Base-by-base conservation (phyloP, 1,284 basidiomycete genomes). In the Cutaneotrichosporon spelunceum region DNA sequence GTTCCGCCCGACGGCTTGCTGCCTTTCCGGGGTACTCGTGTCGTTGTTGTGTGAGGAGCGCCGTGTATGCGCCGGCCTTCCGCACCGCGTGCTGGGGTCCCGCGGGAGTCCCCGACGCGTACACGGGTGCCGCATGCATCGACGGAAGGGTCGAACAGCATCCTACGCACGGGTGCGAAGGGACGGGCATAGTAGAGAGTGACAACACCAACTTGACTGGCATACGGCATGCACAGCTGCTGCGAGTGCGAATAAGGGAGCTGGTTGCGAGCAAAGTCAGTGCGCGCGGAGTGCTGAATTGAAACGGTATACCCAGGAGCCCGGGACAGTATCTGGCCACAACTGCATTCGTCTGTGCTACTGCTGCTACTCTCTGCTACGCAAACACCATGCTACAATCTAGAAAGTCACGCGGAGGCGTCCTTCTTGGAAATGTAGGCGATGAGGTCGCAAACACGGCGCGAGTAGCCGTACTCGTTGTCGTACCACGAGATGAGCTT, bases 401-500 rank as follows among this genome's bases (percentile, higher is more conserved):
- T 10, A 19, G 52, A 30, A n/a, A 50, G 47, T 60, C 53, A 62
- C 50, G 44, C 57, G n/a, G 59, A 59, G 57, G 60, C 70, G 65
- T 73, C 69, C 61, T 68, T 68, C 66, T 72, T 72, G 66, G 94
- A 91, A 71, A 87, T 88, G 82, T 83, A 91, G 69, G 87, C 83
- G 76, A 97, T 82, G 66, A 98, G 86, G 82, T 98, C 95, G 80
- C 89, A 88, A 65, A 97, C 93, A 78, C 95, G 89, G 80, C 84
- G 87, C 60, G 93, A 96, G 88, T 98, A 98, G 56, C 93, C 77
- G 72, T 75, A 79, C 74, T 82, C 81, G 78, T 82, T 82, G 83
- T 97, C 93, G 84, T 94, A 92, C 93, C 93, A 95, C 53, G 89
- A 80, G 75, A 96, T 89, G 71, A 96, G 86, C 87, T 57, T 57